These are phyloP conservation scores for Saccharum officinarum DNA, from an alignment of 176 grass and related monocot genomes.

Conservation along the genomic window DNA sequence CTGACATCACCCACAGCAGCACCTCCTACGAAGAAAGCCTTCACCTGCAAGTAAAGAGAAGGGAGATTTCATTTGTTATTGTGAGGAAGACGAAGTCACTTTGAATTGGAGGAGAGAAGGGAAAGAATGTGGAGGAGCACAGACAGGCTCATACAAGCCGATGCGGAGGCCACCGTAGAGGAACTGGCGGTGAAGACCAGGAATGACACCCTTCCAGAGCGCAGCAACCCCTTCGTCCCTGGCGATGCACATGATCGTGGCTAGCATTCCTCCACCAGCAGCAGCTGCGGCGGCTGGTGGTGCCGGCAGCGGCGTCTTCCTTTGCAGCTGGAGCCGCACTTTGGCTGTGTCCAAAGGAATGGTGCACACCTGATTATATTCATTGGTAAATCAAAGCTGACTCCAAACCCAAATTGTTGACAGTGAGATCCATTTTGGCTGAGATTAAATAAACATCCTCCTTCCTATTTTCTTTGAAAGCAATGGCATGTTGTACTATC, in stretches of 20 bases:
- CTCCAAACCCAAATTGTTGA: not conserved
- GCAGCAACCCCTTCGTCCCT: constrained; percentile 73
- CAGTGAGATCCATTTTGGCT: not conserved
- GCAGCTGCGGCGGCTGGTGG: not conserved
- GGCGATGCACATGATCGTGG: constrained; percentile 56
- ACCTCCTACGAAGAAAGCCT: constrained; percentile 57
- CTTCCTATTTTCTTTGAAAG: not conserved
- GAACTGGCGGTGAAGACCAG: constrained; percentile 81
- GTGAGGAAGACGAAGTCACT: not conserved
- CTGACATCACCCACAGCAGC: constrained; percentile 45
- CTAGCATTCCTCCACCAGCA: constrained; percentile 50
- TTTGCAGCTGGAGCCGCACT: constrained; percentile 95
- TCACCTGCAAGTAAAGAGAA: constrained; percentile 45
- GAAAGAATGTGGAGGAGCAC: constrained; percentile 21
- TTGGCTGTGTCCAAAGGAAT: constrained; percentile 97
- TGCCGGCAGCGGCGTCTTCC: constrained; percentile 19
- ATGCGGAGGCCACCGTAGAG: constrained; percentile 87
- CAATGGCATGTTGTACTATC: not conserved
- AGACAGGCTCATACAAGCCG: constrained; percentile 85
- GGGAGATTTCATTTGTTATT: not conserved
- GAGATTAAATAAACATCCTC: not conserved
- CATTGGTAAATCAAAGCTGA: constrained; percentile 18
- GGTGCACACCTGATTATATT: constrained; percentile 65
- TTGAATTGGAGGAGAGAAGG: not conserved
- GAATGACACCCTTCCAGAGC: constrained; percentile 91